Evolutionary conservation across 2,329 filamentous ascomycete species (phyloP).

Genomic region (Talaromyces albobiverticillius): DNA sequence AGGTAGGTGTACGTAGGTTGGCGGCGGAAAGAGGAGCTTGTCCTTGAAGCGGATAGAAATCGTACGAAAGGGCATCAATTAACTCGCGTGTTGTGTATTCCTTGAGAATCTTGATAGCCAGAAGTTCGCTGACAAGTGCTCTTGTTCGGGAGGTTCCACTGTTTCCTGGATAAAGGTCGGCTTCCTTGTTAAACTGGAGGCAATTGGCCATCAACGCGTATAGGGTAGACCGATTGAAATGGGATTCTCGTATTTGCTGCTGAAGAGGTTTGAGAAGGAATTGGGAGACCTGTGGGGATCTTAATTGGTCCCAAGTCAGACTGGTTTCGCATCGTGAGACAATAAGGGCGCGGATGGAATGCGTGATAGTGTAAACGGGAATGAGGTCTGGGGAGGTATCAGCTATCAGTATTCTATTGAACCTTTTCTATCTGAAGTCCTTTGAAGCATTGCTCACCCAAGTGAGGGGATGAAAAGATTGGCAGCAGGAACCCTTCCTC

Average conservation of each 20-base stretch:
- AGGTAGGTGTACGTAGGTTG: conserved; percentile 32
- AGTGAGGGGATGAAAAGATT: conserved; percentile 74
- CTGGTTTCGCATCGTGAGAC: conserved; percentile 86
- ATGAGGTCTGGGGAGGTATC: conserved; percentile 67
- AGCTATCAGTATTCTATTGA: background rate
- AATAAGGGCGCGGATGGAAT: conserved; percentile 82
- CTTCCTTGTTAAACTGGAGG: conserved; percentile 87
- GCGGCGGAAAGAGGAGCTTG: conserved; percentile 51
- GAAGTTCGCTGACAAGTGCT: conserved; percentile 82
- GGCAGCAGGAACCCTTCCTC: conserved; percentile 61
- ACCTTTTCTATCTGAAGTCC: conserved; percentile 13
- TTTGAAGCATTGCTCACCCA: conserved; percentile 54
- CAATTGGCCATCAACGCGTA: conserved; percentile 93
- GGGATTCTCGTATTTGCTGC: conserved; percentile 76
- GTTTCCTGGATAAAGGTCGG: conserved; percentile 75
- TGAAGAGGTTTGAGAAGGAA: conserved; percentile 95
- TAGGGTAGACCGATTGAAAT: conserved; percentile 81
- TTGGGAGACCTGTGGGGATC: conserved; percentile 93
- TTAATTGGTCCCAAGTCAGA: conserved; percentile 88
- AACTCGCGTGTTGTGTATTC: conserved; percentile 87
- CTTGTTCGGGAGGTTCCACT: conserved; percentile 79
- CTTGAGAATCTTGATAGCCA: conserved; percentile 84
- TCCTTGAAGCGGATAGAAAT: conserved; percentile 89
- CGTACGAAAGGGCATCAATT: conserved; percentile 91
- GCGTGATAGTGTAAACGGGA: conserved; percentile 86